Evolutionary conservation across 176 grass and related monocot genomes (phyloP).

Genomic region (Rhynchospora pubera): DNA sequence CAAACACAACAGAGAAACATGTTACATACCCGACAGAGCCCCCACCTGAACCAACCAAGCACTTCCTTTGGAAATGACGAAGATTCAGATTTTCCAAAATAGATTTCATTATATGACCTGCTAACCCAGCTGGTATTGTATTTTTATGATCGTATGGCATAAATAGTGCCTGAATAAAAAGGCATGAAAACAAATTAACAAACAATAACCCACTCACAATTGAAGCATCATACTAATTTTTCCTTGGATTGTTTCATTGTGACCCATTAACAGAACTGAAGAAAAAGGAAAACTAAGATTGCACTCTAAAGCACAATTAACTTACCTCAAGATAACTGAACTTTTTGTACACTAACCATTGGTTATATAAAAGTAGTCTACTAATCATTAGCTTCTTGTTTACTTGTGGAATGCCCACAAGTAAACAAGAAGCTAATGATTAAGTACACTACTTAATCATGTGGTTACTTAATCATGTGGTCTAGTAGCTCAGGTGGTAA

Average conservation of each 20-base stretch:
- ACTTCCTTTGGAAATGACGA: constrained; percentile 78
- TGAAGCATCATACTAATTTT: not conserved
- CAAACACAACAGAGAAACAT: not conserved
- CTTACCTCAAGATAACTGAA: not conserved
- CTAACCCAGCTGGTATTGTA: constrained; percentile 55
- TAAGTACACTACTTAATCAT: too few relatives aligned
- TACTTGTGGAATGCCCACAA: too few relatives aligned
- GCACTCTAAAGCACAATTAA: too few relatives aligned
- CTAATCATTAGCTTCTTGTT: too few relatives aligned
- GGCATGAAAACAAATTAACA: not conserved
- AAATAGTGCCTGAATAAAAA: constrained; percentile 71
- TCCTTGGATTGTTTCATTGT: not conserved
- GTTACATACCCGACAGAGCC: constrained; percentile 79
- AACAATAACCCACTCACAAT: not conserved
- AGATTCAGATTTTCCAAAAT: constrained; percentile 75
- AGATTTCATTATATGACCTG: constrained; percentile 69
- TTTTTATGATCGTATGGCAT: constrained; percentile 99
- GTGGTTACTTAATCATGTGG: too few relatives aligned
- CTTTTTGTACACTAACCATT: not conserved
- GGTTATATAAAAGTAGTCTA: not conserved
- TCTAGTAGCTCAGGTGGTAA: too few relatives aligned
- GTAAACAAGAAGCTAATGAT: too few relatives aligned
- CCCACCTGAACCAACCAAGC: constrained; percentile 87
- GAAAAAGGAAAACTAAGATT: too few relatives aligned
- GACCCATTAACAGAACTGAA: too few relatives aligned